Evolutionary conservation across 345 rosid genomes (phyloP), one percentile per base, ranked within the genome.

Genomic region (Gossypium anomalum): DNA sequence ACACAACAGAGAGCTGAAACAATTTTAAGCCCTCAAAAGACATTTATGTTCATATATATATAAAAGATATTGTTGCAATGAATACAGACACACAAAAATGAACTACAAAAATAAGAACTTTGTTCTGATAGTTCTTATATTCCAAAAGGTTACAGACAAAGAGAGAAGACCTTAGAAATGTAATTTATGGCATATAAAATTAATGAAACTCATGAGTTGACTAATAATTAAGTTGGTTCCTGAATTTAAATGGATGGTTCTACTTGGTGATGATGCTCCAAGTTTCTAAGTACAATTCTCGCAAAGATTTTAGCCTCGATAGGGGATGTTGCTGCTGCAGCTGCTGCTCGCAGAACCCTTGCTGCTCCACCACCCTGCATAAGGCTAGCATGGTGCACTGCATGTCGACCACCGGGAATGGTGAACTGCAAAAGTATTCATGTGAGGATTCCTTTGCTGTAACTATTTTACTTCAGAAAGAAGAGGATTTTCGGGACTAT

Each of bases 381-480:
- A 9, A 93, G 93, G 75, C 86, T 86, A 7, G 97, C 97, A 74
- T 93, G 98, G 82, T 93, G 98, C 80, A 80, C 68, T 1, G 97
- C 98, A 72, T 93, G 98, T 29, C 97, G 89, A 20, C 98, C 98
- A 69, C 93, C 92, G 0, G 98, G 98, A 77, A 91, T 82, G 2
- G 98, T 90, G 78, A 93, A 93, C 98, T 93, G 88, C 75, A 79
- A 14, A 49, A 43, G 41, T 57, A 41, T 45, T 67, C 41, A 34
- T 4, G 48, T 43, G 41, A 61, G 59, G 23, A 63, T 38, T 27
- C 55, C 59, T 49, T 23, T 12, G 41, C 51, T 66, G 44, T 34
- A 67, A 60, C 34, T 67, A 19, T 25, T 12, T 29, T 22, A 53
- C 23, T 20, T 68, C 19, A 38, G 29, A 38, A 38, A 19, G 17